Evolutionary conservation across 2,329 filamentous ascomycete genomes (phyloP).

Genomic region (Cladophialophora immunda): DNA sequence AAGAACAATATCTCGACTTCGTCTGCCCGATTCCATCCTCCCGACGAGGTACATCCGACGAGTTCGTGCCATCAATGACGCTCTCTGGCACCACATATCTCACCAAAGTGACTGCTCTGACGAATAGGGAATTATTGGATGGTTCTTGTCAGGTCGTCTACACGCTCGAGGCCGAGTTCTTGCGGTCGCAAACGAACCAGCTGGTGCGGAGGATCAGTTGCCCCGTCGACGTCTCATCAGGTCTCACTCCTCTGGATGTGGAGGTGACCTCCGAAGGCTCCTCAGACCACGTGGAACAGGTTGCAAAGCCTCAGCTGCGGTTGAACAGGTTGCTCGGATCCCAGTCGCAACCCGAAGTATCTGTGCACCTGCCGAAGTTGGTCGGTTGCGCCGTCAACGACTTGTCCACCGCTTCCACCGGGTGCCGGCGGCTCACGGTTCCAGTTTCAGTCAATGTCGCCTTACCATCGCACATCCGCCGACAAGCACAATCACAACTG

Average conservation of each 20-base stretch:
- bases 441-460: conserved; percentile 29
- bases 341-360: conserved; percentile 25
- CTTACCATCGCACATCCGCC: conserved; percentile 14
- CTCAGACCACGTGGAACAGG: conserved; percentile 14
- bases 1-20: conserved; percentile 37
- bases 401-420: conserved; percentile 27
- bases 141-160: conserved; percentile 36
- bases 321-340: conserved; percentile 19
- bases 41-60: neutral
- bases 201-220: conserved; percentile 32
- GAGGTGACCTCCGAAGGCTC: conserved; percentile 20
- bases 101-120: conserved; percentile 33
- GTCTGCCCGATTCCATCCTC: conserved; percentile 24
- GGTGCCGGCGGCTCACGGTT: conserved; percentile 31
- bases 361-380: conserved; percentile 29
- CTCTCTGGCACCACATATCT: conserved; percentile 33
- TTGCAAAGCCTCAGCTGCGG: conserved; percentile 30
- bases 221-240: conserved; percentile 32
- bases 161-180: conserved; percentile 34
- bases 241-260: conserved; percentile 27
- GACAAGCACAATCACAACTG: conserved; percentile 13
- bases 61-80: conserved; percentile 32
- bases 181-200: conserved; percentile 20
- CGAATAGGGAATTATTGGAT: conserved; percentile 31
- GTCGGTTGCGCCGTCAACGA: conserved; percentile 30